Base-by-base conservation (phyloP, 441 rosid species). In the Pelargonium cotyledonis region DNA sequence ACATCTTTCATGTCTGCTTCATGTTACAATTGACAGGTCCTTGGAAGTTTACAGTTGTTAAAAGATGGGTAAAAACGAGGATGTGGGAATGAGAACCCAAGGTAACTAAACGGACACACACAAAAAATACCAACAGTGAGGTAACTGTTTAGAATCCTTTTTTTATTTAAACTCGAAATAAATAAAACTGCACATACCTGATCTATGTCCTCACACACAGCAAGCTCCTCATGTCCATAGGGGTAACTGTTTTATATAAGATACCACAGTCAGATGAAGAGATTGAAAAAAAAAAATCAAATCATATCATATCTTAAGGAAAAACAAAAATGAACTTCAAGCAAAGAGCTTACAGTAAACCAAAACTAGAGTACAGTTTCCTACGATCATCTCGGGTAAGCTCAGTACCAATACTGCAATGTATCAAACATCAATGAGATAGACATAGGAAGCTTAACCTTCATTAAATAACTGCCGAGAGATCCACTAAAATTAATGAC, bases 161-260 rank as follows among this genome's bases (percentile, higher is more conserved):
- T n/a, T n/a, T 44, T 44, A 44, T 44, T 44, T 44, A 49, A 14
- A 15, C 29, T 57, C 16, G 18, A 15, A 57, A 0, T 8, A 15
- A 67, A 18, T 26, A 44, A 72, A 69, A 10, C 18, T 40, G 5
- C 15, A 76, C 75, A 26, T 64, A 94, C 99, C 96, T 94, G 99
- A 80, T 94, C 99, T 60, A 94, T 83, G 69, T 91, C 99, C 81
- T 94, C 99, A 18, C 89, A 89, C 68, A 94, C 81, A 74, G 97
- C 99, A 76, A 95, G 94, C 76, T 95, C 96, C 70, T 95, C 97
- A 8, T 95, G 99, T 12, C 99, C 99, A 76, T 89, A 94, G 1
- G 99, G 99, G 60, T 87, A 88, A 16, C 98, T 94, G 84, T 58
- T 55, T 63, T 68, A 43, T 63, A 73, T 53, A 62, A 47, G 70